phyloP scores from a whole-genome alignment of 179 eudicot species.

The Pouteria campechiana region DNA sequence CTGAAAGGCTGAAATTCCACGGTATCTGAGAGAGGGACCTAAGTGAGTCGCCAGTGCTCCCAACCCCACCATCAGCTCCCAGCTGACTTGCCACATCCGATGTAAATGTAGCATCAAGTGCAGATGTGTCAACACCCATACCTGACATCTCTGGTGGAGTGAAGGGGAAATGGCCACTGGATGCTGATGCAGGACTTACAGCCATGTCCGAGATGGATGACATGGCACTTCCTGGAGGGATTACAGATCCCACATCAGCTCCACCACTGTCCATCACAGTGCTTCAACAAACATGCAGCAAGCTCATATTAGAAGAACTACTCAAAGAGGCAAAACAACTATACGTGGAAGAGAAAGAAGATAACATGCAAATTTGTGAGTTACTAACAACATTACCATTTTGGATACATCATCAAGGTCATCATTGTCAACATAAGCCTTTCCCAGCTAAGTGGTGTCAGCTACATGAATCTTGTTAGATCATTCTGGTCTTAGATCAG shows the following conservation, averaged over 20 bases:
- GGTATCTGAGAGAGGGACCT: conserved; percentile 86
- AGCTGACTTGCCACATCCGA: conserved; percentile 87
- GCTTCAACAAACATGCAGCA: conserved; percentile 21
- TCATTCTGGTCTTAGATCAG: no score
- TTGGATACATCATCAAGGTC: no score
- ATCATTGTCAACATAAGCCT: no score
- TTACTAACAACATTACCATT: no score
- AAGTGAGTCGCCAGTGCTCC: conserved; percentile 65
- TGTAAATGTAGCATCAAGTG: conserved; percentile 76
- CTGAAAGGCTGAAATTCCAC: conserved; percentile 94
- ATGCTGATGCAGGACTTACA: conserved; percentile 92
- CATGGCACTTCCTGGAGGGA: conserved; percentile 55
- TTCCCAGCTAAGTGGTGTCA: no score
- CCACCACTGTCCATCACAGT: conserved; percentile 54
- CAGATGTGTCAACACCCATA: conserved; percentile 86
- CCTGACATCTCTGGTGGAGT: conserved; percentile 77
- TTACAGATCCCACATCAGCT: conserved; percentile 44
- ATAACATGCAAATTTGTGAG: no score
- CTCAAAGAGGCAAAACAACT: neutral
- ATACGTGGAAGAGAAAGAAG: neutral
- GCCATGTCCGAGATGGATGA: conserved; percentile 71
- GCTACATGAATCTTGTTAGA: no score
- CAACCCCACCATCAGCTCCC: conserved; percentile 65
- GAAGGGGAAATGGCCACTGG: conserved; percentile 90
- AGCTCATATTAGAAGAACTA: conserved; percentile 11